Base-by-base conservation (phyloP, 2,329 filamentous ascomycete genomes). In the Pseudonectria buxi region DNA sequence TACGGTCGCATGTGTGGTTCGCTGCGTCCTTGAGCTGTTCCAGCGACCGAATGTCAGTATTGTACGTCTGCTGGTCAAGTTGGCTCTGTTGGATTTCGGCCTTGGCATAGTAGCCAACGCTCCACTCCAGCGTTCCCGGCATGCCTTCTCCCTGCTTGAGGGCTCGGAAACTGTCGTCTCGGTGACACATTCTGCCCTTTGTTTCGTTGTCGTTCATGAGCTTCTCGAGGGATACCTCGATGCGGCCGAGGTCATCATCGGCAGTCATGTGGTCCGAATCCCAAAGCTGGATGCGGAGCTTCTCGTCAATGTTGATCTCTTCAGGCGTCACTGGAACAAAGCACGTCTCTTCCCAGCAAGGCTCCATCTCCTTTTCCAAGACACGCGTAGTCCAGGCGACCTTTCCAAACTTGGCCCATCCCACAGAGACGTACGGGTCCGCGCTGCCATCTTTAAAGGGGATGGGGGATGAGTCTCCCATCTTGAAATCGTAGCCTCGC, bases 391-490 rank as follows among this genome's bases (percentile, higher is more conserved):
- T 61, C 56, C 57, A 34, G 69, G 81, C 53, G 63, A 81, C 39
- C 81, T 66, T 32, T 76, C 82, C 81, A 53, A 86, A 86, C 53
- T 87, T 88, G 14, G 81, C 81, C 81, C 83, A 88, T 2, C 77
- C 81, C 7, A 86, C 77, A 2, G 78, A 79, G 12, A 86, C 73
- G 44, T 87, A 87, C 0, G 78, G 69, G 56, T 88, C 83, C 9
- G 81, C 77, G 6, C 76, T 75, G 7, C 79, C 81, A 16, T 62
- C 56, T 34, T 75, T 69, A 37, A 79, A 56, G 2, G 78, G 65
- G 0, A 76, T 78, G 24, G 85, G 62, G 1, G 73, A 71, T 5
- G 72, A 66, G 54, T 87, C 83, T 3, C 80, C 81, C 54, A 81
- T 72, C 51, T 83, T 86, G 63, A 87, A 86, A 25, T 76, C 81